Conservation (phyloP, 305 asterid species). For the Lippia alba region DNA sequence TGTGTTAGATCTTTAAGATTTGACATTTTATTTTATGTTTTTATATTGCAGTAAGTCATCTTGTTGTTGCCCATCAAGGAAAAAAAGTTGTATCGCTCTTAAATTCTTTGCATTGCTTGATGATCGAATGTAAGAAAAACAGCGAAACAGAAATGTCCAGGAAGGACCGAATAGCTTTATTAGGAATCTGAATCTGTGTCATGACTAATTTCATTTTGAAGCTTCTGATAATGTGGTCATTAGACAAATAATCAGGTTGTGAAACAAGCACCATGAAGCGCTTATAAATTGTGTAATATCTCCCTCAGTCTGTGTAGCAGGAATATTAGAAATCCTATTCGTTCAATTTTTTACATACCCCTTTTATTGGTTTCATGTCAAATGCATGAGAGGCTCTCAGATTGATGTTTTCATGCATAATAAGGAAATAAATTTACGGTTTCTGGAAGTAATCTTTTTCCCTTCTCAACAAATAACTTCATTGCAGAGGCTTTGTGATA, state of each 20-base stretch:
- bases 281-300: conserved; percentile 15
- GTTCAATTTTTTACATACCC: conserved; percentile 15
- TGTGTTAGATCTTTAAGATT: conserved; percentile 4
- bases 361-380: not conserved
- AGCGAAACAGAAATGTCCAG: not conserved
- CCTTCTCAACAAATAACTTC: conserved; percentile 30
- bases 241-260: not conserved
- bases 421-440: conserved; percentile 23
- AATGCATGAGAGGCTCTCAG: conserved; percentile 1
- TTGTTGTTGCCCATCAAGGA: too few relatives aligned
- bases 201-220: conserved; percentile 17
- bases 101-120: not conserved
- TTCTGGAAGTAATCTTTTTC: conserved; percentile 24
- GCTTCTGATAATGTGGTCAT: not conserved
- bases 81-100: not conserved
- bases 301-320: conserved; percentile 1
- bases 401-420: conserved; percentile 17
- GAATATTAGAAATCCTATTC: not conserved
- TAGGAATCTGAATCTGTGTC: conserved; percentile 12
- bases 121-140: not conserved
- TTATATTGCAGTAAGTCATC: too few relatives aligned
- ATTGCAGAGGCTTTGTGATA: conserved; percentile 90
- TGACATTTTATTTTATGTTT: not conserved
- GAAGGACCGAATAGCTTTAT: conserved; percentile 2
- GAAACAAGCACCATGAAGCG: conserved; percentile 9